These are phyloP conservation scores for Torulaspora globosa DNA, from an alignment of 1,139 yeast species.

Conservation along the genomic window DNA sequence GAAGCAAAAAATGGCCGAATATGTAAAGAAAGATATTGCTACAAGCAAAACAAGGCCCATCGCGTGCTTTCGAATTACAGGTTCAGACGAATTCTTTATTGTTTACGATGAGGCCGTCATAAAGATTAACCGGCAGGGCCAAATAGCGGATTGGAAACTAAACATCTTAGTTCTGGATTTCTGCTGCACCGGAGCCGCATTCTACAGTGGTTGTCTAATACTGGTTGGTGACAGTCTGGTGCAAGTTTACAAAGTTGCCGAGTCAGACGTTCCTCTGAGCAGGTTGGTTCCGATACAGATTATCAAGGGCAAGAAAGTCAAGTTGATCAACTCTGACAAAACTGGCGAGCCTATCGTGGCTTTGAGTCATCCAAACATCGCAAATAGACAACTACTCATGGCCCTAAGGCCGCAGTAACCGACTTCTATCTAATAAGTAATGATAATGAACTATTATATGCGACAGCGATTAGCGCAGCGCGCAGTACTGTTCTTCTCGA, in stretches of 20 bases:
- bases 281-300: constrained; percentile 57
- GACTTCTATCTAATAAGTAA: not conserved
- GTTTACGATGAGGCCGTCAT: constrained; percentile 74
- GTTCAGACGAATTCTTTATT: constrained; percentile 54
- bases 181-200: constrained; percentile 54
- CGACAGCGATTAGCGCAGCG: not conserved
- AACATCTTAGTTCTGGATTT: constrained; percentile 60
- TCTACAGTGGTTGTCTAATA: constrained; percentile 56
- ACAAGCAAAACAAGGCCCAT: constrained; percentile 45
- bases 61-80: constrained; percentile 54
- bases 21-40: constrained; percentile 34
- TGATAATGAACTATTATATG: constrained; percentile 1
- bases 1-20: constrained; percentile 33
- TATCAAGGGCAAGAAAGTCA: constrained; percentile 64
- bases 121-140: constrained; percentile 64
- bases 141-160: constrained; percentile 48
- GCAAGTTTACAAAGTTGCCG: constrained; percentile 58
- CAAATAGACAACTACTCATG: constrained; percentile 59
- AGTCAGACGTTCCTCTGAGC: constrained; percentile 31
- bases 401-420: constrained; percentile 10
- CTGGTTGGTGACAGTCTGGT: constrained; percentile 64
- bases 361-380: constrained; percentile 67
- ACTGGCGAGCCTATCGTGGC: constrained; percentile 48
- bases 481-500: not conserved
- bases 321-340: constrained; percentile 42